phyloP scores from a whole-genome alignment of 176 grass and related monocot species.

The Oryza longistaminata region DNA sequence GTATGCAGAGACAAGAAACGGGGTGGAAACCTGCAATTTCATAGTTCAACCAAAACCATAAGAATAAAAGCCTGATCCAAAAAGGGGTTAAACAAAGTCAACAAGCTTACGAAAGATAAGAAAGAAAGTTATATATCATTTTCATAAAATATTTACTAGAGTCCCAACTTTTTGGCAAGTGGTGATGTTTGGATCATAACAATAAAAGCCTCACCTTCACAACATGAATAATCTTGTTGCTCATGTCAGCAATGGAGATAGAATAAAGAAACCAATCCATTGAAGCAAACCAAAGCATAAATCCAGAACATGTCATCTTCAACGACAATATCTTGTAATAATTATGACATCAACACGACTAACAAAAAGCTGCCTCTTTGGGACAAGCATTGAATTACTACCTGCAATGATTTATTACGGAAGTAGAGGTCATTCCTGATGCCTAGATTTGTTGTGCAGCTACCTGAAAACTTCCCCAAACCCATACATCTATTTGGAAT shows the following conservation, averaged over 20 bases:
- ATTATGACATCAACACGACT: not conserved
- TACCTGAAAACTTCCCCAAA: not conserved
- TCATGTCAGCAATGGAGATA: not conserved
- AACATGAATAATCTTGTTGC: not conserved
- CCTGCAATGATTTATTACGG: not conserved
- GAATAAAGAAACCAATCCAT: conserved; percentile 5
- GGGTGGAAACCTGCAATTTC: not conserved
- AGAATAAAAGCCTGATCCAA: not conserved
- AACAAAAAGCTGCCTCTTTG: not conserved
- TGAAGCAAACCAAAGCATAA: not conserved
- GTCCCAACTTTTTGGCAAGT: not conserved
- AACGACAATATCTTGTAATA: conserved; percentile 3
- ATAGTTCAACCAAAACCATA: not conserved
- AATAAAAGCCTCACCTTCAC: not conserved
- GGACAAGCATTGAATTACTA: not conserved
- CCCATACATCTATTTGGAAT: not conserved
- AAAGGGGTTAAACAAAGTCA: conserved; percentile 4
- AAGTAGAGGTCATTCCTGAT: not conserved
- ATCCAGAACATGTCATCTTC: not conserved
- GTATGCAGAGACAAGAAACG: not conserved
- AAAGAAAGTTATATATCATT: not conserved
- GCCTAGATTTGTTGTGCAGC: not conserved
- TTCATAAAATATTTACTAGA: not conserved
- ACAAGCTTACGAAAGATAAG: not conserved
- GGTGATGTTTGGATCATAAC: conserved; percentile 9